Evolutionary conservation across 108 stramenopile genomes (phyloP).

Genomic region (Discostella stelligeroides): DNA sequence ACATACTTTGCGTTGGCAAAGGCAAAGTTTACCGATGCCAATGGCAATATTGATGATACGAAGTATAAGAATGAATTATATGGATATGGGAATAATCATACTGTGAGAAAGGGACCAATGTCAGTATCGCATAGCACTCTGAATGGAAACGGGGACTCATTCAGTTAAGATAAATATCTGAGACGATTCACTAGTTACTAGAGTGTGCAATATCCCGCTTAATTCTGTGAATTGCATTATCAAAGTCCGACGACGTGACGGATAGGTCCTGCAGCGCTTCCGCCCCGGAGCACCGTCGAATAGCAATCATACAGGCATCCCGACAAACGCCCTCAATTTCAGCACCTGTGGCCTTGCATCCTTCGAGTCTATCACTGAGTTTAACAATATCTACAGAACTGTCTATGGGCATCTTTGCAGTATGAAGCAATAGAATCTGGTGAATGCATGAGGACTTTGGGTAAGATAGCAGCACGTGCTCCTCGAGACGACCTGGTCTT

Average conservation of each 20-base stretch:
- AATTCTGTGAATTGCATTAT: slow-evolving; percentile 27
- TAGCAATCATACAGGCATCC: slow-evolving; percentile 62
- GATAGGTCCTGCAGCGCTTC: slow-evolving; percentile 14
- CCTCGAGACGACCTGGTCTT: slow-evolving; percentile 58
- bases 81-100: slow-evolving; percentile 89
- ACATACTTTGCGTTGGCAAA: slow-evolving; percentile 93
- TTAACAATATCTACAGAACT: slow-evolving; percentile 19
- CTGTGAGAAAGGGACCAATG: slow-evolving; percentile 74
- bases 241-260: slow-evolving; percentile 28
- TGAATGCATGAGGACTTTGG: slow-evolving; percentile 54
- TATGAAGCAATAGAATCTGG: slow-evolving; percentile 57
- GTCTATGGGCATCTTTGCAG: slow-evolving; percentile 41
- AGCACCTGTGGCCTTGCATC: slow-evolving; percentile 53
- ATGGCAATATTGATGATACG: slow-evolving; percentile 69
- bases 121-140: slow-evolving; percentile 12
- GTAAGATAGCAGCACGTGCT: slow-evolving; percentile 56
- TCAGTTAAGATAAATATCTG: too few species aligned
- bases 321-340: slow-evolving; percentile 74
- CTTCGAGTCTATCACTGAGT: slow-evolving; percentile 39
- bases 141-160: slow-evolving; percentile 20
- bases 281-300: slow-evolving; percentile 34
- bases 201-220: background rate
- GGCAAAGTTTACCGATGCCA: slow-evolving; percentile 73
- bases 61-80: slow-evolving; percentile 89
- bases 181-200: too few species aligned